Evolutionary conservation across 352 stramenopile genomes (phyloP).

Genomic region (Detonula confervacea): DNA sequence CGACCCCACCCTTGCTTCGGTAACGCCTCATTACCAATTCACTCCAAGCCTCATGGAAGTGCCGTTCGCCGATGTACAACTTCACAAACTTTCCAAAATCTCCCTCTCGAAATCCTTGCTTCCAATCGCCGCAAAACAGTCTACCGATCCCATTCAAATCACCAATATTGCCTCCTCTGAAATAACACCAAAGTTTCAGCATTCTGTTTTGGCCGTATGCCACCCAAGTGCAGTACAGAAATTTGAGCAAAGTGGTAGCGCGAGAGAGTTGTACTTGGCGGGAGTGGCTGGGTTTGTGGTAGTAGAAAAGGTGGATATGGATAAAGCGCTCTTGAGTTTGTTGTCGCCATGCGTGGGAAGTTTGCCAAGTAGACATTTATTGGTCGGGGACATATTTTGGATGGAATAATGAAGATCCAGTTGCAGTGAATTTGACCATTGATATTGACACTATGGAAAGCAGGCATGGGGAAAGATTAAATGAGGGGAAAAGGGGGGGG

Average conservation of each 20-base stretch:
- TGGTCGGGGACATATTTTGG: constrained; percentile 82
- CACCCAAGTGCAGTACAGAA: constrained; percentile 73
- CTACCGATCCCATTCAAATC: constrained; percentile 81
- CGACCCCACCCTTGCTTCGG: constrained; percentile 1
- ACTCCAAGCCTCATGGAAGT: constrained; percentile 76
- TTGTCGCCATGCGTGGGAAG: constrained; percentile 76
- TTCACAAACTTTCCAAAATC: constrained; percentile 76
- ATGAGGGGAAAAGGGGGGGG: no score
- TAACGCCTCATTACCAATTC: constrained; percentile 58
- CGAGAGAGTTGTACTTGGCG: constrained; percentile 69
- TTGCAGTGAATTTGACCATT: no score
- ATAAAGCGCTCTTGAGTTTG: constrained; percentile 73
- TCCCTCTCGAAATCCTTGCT: constrained; percentile 73
- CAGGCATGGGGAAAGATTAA: no score
- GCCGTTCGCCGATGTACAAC: constrained; percentile 59
- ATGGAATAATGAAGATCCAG: constrained; percentile 81
- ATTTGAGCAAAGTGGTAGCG: constrained; percentile 65
- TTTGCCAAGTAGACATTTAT: constrained; percentile 74
- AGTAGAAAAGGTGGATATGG: constrained; percentile 76
- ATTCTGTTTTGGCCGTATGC: constrained; percentile 78
- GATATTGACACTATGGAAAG: no score
- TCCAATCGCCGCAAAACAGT: constrained; percentile 79
- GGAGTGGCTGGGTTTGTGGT: constrained; percentile 81
- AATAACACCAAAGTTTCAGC: constrained; percentile 61
- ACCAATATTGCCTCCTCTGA: constrained; percentile 43